Percentiles rank a stretch among this genome's conserved stretches.
phyloP scores from a whole-genome alignment of 1,284 basidiomycete genomes.

The Mycena sp. region DNA sequence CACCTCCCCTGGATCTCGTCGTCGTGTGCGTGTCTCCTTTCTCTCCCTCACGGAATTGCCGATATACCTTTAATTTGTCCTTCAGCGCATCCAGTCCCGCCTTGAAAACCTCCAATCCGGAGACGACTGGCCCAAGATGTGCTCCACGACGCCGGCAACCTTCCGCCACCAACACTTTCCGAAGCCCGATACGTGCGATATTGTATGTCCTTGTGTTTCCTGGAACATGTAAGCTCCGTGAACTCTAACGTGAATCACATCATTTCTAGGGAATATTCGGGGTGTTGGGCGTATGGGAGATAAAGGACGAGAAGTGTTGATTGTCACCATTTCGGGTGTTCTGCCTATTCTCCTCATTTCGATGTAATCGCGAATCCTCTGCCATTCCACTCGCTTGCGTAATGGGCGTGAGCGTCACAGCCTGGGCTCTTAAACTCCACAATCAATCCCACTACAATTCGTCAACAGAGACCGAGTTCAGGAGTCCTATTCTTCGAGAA shows the following conservation, averaged over 20 bases:
- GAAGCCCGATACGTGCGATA: conserved; percentile 16
- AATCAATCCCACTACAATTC: conserved; percentile 7
- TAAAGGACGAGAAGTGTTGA: conserved; percentile 11
- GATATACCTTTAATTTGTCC: conserved; percentile 9
- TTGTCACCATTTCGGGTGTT: conserved; percentile 10
- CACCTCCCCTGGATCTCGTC: too few relatives aligned
- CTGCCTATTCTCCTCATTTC: conserved; percentile 14
- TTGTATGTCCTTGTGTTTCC: conserved; percentile 16
- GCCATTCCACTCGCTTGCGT: conserved; percentile 10
- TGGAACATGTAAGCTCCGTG: conserved; percentile 2
- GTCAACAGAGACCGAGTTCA: conserved; percentile 5
- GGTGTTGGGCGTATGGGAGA: conserved; percentile 8
- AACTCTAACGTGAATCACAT: conserved; percentile 13
- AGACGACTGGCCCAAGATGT: conserved; percentile 12
- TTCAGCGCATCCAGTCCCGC: conserved; percentile 17
- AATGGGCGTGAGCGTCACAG: conserved; percentile 10
- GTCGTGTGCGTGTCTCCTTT: conserved; percentile 14
- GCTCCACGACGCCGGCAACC: conserved; percentile 14
- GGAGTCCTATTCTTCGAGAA: conserved; percentile 2
- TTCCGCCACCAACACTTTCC: conserved; percentile 15
- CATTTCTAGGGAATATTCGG: conserved; percentile 15
- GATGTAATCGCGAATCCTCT: conserved; percentile 6
- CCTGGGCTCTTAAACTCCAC: conserved; percentile 5
- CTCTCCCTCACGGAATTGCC: conserved; percentile 10
- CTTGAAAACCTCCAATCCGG: conserved; percentile 17